Base-by-base conservation (phyloP, 108 stramenopile species). In the Stephanodiscus minutulus region DNA sequence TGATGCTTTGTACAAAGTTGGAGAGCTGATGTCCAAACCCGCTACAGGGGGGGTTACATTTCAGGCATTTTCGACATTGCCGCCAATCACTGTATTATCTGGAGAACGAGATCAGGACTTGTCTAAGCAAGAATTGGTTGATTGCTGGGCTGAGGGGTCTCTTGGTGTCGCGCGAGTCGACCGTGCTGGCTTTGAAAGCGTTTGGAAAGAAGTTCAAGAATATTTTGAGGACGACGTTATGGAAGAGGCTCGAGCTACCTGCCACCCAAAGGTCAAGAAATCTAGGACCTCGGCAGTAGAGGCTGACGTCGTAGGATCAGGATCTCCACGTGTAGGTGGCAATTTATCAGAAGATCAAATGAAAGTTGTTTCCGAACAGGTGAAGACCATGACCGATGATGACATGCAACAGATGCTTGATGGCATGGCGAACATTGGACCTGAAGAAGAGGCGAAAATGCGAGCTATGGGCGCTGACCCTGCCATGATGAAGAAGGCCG, bases 161-260 rank as follows among this genome's bases (percentile, higher is more conserved):
- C 66, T 84, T 60, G 89, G 89, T 27, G 83, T 83, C 21, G 74
- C 76, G 20, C 56, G 86, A 53, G 87, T 87, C 15, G 87, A 90
- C 82, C 77, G 86, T 1, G 55, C 41, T 44, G 89, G 83, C 25
- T 90, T 90, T 68, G 83, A 87, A 76, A 68, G 89, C 28, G 89
- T 90, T 17, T 90, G 87, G 89, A 85, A 79, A 22, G 89, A 90
- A 72, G 87, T 90, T 5, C 89, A 90, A 68, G 89, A 90, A 24
- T 87, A 90, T 61, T 90, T 87, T 73, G 84, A 88, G 64, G 82
- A 83, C 20, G 87, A 88, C 54, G 78, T 90, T 15, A 85, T 90
- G 86, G 85, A 79, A 20, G 87, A 84, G 39, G 69, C 87, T n/a
- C 47, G 83, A 29, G 64, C 49, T 12, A 68, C 70, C 12, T 27